These are phyloP conservation scores for Colletotrichum somersetense DNA, from an alignment of 2,329 filamentous ascomycete species.

Conservation along the genomic window DNA sequence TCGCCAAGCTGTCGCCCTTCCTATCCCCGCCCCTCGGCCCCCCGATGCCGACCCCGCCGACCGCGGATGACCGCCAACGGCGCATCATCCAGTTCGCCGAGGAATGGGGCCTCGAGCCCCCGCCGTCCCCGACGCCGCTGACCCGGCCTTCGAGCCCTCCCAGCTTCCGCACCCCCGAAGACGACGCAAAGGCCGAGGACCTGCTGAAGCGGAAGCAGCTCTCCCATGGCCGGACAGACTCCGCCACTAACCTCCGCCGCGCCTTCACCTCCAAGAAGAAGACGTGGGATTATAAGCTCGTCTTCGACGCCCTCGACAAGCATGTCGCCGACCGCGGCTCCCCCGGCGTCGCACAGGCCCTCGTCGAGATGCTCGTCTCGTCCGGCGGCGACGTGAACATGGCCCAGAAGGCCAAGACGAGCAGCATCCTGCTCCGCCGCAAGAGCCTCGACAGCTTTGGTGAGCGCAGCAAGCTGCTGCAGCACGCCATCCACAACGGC, in stretches of 20 bases:
- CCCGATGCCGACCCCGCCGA: slow-evolving; percentile 39
- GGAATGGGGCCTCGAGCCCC: slow-evolving; percentile 63
- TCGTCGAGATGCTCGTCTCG: slow-evolving; percentile 63
- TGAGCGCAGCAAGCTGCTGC: slow-evolving; percentile 64
- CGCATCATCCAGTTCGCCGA: slow-evolving; percentile 64
- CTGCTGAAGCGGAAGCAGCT: slow-evolving; percentile 62
- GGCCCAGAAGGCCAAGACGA: slow-evolving; percentile 60
- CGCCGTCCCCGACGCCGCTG: slow-evolving; percentile 55
- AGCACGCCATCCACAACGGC: slow-evolving; percentile 63
- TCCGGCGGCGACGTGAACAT: slow-evolving; percentile 65
- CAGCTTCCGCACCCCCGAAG: slow-evolving; percentile 60
- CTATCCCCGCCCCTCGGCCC: slow-evolving; percentile 20
- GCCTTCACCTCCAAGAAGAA: slow-evolving; percentile 64
- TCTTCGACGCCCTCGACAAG: slow-evolving; percentile 63
- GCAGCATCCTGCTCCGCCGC: slow-evolving; percentile 59
- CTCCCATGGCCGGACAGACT: slow-evolving; percentile 48
- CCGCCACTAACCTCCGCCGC: slow-evolving; percentile 50
- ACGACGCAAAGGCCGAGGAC: slow-evolving; percentile 67
- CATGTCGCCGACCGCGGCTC: slow-evolving; percentile 64
- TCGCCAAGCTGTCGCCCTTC: slow-evolving; percentile 27
- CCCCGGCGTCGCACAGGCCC: slow-evolving; percentile 67
- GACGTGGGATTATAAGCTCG: slow-evolving; percentile 64
- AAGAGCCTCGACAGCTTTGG: slow-evolving; percentile 62
- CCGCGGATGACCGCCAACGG: slow-evolving; percentile 54
- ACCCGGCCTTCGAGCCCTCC: slow-evolving; percentile 57